Evolutionary conservation across 805 yeast species (phyloP), one percentile per base, ranked within the genome.

Genomic region (Lipomyces kockii): DNA sequence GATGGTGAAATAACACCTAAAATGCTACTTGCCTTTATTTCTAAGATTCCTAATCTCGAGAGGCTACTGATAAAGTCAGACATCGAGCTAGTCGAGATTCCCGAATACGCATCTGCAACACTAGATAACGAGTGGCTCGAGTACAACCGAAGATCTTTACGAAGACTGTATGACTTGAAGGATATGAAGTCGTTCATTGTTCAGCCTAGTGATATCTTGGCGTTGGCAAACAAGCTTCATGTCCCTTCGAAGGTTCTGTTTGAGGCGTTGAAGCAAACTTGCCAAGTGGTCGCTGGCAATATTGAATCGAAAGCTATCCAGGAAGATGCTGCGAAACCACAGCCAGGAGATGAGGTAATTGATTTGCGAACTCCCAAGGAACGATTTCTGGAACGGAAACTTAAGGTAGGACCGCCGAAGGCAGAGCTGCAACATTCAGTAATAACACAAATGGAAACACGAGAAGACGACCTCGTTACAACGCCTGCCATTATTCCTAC

Each of bases 291-390:
- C 6, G 22, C 29, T 11, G 55, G n/a, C 34, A 29, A 22, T 11
- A 8, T 25, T 11, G 34, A 52, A 22, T 17, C 55, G 17, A 22
- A 25, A 14, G 34, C 1, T 12, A 29, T 52, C 12, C 55, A 52
- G n/a, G 55, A 25, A 29, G 55, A 25, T 11, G 55, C 34, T 0
- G 14, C 20, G 14, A 52, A 22, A 12, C 14, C n/a, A 12, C 27
- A 25, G 12, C 55, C 55, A 29, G 55, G 55, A 12, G 55, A 52
- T 9, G 55, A 52, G 32, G 20, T 52, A n/a, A 52, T 52, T 25
- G 55, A 52, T 22, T 14, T 52, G 55, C 55, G 35, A 29, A 52
- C 55, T 1, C n/a, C 55, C 2, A 29, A 12, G 55, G 34, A 52
- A 6, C 34, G 55, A 29, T 52, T 52, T 29, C 55, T 52, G 55